Conservation (phyloP, 495 filamentous ascomycete species). For the Amphirosellinia nigrospora region DNA sequence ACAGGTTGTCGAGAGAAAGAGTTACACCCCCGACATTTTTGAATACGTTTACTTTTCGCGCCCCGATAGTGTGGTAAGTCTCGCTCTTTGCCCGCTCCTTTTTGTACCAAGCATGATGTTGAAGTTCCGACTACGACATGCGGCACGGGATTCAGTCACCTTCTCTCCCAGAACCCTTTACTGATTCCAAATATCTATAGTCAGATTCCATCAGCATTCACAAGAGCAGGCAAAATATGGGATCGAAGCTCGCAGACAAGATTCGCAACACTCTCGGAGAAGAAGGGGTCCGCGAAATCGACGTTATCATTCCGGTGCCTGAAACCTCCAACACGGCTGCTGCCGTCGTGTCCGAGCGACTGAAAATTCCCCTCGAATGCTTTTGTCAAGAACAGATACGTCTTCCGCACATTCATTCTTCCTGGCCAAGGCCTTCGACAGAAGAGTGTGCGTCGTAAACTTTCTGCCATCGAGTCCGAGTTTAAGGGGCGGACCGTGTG, state of each 20-base stretch:
- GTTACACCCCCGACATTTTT: constrained; percentile 93
- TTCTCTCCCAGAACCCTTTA: neutral
- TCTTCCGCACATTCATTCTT: constrained; percentile 89
- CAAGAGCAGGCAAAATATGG: constrained; percentile 90
- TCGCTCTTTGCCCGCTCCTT: neutral
- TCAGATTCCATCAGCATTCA: constrained; percentile 95
- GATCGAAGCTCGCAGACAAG: constrained; percentile 80
- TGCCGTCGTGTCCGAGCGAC: constrained; percentile 73
- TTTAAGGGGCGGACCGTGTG: constrained; percentile 85
- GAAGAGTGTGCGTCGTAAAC: constrained; percentile 76
- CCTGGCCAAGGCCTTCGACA: constrained; percentile 73
- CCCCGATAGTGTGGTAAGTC: constrained; percentile 70
- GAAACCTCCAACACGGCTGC: constrained; percentile 89
- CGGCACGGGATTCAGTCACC: neutral
- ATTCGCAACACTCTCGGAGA: constrained; percentile 75
- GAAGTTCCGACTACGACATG: neutral
- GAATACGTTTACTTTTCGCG: constrained; percentile 82
- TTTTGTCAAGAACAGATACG: constrained; percentile 89
- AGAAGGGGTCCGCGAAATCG: constrained; percentile 80
- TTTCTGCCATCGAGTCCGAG: constrained; percentile 85
- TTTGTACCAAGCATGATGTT: too few species aligned
- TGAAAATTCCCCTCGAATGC: constrained; percentile 77
- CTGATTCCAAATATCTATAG: constrained; percentile 22
- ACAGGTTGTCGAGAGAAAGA: constrained; percentile 73
- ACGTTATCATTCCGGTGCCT: constrained; percentile 89